A percentile compares a stretch with the other conserved stretches of the same genome.
Evolutionary conservation across 2,329 filamentous ascomycete species (phyloP).

Genomic region (Alternaria rosae): DNA sequence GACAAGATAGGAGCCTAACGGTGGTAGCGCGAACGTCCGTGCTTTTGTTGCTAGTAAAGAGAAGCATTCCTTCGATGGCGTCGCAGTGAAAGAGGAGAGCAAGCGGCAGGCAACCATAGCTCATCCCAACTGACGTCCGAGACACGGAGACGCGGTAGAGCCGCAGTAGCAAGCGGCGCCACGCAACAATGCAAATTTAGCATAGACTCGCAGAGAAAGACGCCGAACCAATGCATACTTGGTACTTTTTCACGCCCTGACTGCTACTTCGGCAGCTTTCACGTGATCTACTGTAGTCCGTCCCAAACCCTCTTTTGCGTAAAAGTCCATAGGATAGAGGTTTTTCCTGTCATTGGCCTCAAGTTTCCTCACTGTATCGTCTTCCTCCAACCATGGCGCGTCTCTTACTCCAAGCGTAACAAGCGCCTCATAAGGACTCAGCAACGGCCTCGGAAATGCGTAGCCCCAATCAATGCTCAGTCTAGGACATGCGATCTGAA

Average conservation of each 20-base stretch:
- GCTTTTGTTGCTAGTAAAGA: background rate
- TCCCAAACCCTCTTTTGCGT: slow-evolving; percentile 88
- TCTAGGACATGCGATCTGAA: slow-evolving; percentile 96
- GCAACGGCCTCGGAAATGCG: slow-evolving; percentile 84
- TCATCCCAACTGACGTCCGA: background rate
- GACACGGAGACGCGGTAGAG: background rate
- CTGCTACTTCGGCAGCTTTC: slow-evolving; percentile 28
- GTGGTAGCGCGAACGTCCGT: background rate
- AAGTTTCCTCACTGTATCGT: slow-evolving; percentile 27
- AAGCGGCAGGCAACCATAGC: background rate
- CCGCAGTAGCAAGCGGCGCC: fast-evolving
- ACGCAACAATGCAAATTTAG: background rate
- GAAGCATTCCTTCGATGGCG: background rate
- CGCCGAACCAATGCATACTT: background rate
- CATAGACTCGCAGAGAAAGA: background rate
- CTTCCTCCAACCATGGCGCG: slow-evolving; percentile 69
- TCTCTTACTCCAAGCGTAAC: slow-evolving; percentile 83
- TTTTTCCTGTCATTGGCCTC: slow-evolving; percentile 59
- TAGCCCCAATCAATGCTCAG: slow-evolving; percentile 99
- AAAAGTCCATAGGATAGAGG: slow-evolving; percentile 98
- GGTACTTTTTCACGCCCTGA: background rate
- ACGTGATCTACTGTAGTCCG: slow-evolving; percentile 65
- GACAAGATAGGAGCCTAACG: background rate
- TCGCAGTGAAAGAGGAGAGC: slow-evolving; percentile 1
- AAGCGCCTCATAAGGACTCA: slow-evolving; percentile 95